Percentiles rank a stretch among this genome's conserved stretches.
Evolutionary conservation across 2,329 filamentous ascomycete species (phyloP).

Genomic region (Endothia cerciana): DNA sequence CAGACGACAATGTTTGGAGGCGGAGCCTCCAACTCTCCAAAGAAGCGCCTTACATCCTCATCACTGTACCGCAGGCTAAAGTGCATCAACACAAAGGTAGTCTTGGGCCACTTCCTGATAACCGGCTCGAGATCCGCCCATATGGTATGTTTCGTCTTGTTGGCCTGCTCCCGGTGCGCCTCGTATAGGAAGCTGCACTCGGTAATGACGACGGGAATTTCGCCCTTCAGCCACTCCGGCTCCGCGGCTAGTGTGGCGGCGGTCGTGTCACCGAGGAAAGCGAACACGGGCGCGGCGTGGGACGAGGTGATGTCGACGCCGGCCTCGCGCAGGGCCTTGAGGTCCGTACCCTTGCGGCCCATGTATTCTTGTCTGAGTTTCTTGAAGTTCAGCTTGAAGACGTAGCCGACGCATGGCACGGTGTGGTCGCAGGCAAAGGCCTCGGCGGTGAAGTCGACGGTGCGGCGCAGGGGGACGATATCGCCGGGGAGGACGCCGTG

Average conservation of each 20-base stretch:
- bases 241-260: constrained; percentile 43
- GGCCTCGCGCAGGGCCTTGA: constrained; percentile 43
- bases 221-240: constrained; percentile 45
- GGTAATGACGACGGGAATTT: constrained; percentile 51
- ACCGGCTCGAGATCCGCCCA: constrained; percentile 52
- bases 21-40: constrained; percentile 43
- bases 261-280: constrained; percentile 54
- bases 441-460: constrained; percentile 44
- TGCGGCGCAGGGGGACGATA: constrained; percentile 40
- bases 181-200: constrained; percentile 54
- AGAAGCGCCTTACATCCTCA: constrained; percentile 45
- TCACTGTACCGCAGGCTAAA: constrained; percentile 52
- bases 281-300: constrained; percentile 46
- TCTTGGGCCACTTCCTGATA: constrained; percentile 46
- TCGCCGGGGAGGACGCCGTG: constrained; percentile 44
- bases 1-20: constrained; percentile 52
- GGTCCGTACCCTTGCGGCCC: constrained; percentile 40
- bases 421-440: constrained; percentile 52
- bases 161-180: constrained; percentile 48
- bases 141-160: constrained; percentile 51
- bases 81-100: constrained; percentile 52
- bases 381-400: constrained; percentile 46
- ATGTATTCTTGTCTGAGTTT: constrained; percentile 45
- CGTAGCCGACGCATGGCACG: constrained; percentile 52
- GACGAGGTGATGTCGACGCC: constrained; percentile 46